Conservation (phyloP, 306 rosid genomes). For the Casuarina equisetifolia region DNA sequence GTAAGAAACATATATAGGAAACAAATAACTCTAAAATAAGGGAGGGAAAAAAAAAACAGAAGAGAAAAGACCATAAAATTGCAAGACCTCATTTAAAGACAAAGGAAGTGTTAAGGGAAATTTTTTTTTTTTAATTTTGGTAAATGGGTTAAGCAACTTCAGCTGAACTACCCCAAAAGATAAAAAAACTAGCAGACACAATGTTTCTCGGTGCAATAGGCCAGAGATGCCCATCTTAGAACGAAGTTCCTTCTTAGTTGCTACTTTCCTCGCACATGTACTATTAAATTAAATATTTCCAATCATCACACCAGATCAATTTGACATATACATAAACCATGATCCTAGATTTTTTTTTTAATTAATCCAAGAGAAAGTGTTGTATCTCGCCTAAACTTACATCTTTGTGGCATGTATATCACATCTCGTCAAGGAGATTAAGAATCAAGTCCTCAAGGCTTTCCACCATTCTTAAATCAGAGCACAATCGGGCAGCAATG, state of each 20-base stretch:
- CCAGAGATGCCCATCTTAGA: not conserved
- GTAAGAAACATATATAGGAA: conserved; percentile 28
- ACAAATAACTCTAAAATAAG: conserved; percentile 8
- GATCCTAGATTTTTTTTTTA: not conserved
- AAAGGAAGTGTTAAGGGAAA: not conserved
- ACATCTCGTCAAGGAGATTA: not conserved
- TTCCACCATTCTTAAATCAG: not conserved
- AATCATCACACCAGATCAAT: not conserved
- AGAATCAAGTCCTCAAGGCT: not conserved
- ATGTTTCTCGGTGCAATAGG: not conserved
- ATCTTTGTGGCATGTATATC: not conserved
- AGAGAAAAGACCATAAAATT: not conserved
- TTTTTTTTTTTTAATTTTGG: too few species aligned
- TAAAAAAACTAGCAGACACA: not conserved
- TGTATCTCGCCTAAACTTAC: not conserved
- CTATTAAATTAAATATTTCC: not conserved
- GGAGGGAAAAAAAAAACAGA: too few species aligned
- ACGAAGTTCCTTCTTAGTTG: not conserved
- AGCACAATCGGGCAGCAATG: not conserved
- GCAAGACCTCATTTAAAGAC: conserved; percentile 5
- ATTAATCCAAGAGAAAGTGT: not conserved
- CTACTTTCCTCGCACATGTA: not conserved
- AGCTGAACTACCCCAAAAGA: too few species aligned
- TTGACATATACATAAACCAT: not conserved
- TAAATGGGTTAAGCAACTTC: not conserved